These are phyloP conservation scores for Termitomyces sp. DNA, from an alignment of 768 basidiomycete genomes.

Conservation along the genomic window DNA sequence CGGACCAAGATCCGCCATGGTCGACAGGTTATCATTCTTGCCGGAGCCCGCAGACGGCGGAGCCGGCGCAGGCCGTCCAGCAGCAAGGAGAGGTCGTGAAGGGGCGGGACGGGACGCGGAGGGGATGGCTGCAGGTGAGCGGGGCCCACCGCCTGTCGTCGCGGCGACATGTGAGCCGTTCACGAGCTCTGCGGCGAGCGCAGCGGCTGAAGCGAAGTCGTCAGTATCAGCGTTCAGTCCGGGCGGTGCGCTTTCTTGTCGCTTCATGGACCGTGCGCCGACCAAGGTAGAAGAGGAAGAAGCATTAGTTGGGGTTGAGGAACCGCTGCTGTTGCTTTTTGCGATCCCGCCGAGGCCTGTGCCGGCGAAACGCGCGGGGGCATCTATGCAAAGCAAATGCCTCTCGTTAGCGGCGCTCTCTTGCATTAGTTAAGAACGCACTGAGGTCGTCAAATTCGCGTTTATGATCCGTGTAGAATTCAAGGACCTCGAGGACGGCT, in stretches of 20 bases:
- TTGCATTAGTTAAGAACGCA: conserved; percentile 16
- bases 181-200: conserved; percentile 59
- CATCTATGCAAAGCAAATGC: conserved; percentile 25
- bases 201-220: conserved; percentile 41
- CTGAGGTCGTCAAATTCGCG: conserved; percentile 73
- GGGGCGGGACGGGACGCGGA: conserved; percentile 66
- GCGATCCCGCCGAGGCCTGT: conserved; percentile 81
- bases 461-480: conserved; percentile 97
- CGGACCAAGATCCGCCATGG: conserved; percentile 60
- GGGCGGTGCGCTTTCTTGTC: conserved; percentile 38
- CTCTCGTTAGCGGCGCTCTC: conserved; percentile 11
- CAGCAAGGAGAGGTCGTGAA: conserved; percentile 58
- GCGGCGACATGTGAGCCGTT: conserved; percentile 43
- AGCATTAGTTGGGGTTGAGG: conserved; percentile 15
- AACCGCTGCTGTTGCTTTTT: conserved; percentile 31
- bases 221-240: conserved; percentile 37
- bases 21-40: conserved; percentile 50
- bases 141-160: conserved; percentile 14
- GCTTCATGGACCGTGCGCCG: conserved; percentile 20
- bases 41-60: conserved; percentile 26
- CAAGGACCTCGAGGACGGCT: conserved; percentile 94
- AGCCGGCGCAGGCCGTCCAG: conserved; percentile 50
- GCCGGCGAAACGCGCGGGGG: conserved; percentile 84
- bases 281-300: conserved; percentile 19
- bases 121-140: conserved; percentile 12